These are phyloP conservation scores for Mycena metata DNA, from an alignment of 768 basidiomycete genomes.

Conservation along the genomic window DNA sequence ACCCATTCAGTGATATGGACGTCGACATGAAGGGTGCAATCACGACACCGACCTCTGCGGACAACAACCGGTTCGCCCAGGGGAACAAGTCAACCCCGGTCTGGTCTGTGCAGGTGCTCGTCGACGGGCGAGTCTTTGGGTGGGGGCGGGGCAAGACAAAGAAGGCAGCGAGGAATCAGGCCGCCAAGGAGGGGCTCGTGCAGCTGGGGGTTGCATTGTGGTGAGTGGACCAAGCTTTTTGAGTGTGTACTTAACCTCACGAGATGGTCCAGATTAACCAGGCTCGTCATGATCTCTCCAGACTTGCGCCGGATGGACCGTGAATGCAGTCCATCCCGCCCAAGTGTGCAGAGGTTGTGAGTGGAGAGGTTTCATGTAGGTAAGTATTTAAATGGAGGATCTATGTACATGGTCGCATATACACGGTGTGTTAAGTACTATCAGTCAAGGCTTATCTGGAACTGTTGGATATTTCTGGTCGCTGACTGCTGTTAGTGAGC, in stretches of 20 bases:
- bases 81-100: constrained; percentile 76
- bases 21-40: not conserved
- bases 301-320: constrained; percentile 64
- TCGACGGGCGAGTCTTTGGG: constrained; percentile 73
- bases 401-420: too few species aligned
- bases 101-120: constrained; percentile 77
- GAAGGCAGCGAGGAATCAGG: constrained; percentile 84
- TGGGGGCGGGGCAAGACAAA: constrained; percentile 80
- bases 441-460: too few species aligned
- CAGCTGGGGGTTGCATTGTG: constrained; percentile 69
- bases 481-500: too few species aligned
- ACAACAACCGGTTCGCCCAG: constrained; percentile 32
- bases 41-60: constrained; percentile 15
- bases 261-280: constrained; percentile 2
- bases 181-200: constrained; percentile 79
- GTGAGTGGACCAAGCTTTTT: constrained; percentile 48
- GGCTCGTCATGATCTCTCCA: constrained; percentile 68
- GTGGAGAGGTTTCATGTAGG: constrained; percentile 44
- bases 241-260: not conserved
- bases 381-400: too few species aligned
- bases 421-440: too few species aligned
- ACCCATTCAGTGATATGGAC: constrained; percentile 23
- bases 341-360: constrained; percentile 75
- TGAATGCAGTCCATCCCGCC: constrained; percentile 54
- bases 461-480: too few species aligned